phyloP scores from a whole-genome alignment of 495 filamentous ascomycete species.

The Apodospora peruviana region DNA sequence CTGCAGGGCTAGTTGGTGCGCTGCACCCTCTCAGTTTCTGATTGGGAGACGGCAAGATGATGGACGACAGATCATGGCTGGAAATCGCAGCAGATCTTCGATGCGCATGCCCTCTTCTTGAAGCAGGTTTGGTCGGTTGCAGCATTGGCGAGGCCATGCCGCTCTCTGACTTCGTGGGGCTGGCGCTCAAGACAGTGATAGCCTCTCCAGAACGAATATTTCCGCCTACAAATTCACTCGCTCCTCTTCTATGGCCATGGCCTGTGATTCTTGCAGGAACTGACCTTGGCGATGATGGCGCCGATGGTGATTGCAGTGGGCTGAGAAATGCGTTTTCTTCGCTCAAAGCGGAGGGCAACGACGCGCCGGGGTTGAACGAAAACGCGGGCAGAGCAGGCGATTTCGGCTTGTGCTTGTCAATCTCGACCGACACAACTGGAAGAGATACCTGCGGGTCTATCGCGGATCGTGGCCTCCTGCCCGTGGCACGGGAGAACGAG shows the following conservation, averaged over 20 bases:
- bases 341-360: constrained; percentile 17
- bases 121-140: constrained; percentile 41
- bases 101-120: constrained; percentile 71
- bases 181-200: constrained; percentile 53
- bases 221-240: constrained; percentile 74
- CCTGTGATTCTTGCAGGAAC: constrained; percentile 43
- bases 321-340: constrained; percentile 32
- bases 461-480: constrained; percentile 42
- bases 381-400: constrained; percentile 56
- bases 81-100: constrained; percentile 83
- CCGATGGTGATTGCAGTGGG: constrained; percentile 32
- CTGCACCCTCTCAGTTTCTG: constrained; percentile 51
- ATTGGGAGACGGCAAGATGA: constrained; percentile 57
- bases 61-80: constrained; percentile 66
- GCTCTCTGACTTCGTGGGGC: constrained; percentile 59
- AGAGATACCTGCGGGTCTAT: constrained; percentile 29
- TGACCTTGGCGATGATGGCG: constrained; percentile 37
- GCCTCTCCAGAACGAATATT: constrained; percentile 55
- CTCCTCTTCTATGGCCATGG: constrained; percentile 59
- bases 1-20: constrained; percentile 64
- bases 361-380: constrained; percentile 56
- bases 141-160: constrained; percentile 44
- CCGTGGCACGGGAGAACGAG: constrained; percentile 38
- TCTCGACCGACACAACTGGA: constrained; percentile 14
- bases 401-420: constrained; percentile 13